phyloP scores from a whole-genome alignment of 2,329 filamentous ascomycete species.

The Pseudophaeomoniella oleicola region DNA sequence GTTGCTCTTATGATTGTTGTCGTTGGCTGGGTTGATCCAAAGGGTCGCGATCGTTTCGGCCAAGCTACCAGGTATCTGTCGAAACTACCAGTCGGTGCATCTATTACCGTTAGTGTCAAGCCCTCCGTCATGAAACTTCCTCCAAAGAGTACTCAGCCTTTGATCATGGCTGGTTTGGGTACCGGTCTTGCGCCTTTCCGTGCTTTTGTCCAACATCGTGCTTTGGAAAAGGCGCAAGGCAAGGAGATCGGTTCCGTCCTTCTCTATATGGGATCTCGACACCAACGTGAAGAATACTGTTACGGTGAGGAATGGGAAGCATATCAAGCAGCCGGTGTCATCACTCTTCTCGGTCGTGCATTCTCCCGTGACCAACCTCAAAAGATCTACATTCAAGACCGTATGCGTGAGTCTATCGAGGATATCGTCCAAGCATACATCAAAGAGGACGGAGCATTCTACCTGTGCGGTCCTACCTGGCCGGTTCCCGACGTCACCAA shows the following conservation, averaged over 20 bases:
- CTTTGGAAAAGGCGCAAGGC: slow-evolving; percentile 94
- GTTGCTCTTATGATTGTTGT: slow-evolving; percentile 95
- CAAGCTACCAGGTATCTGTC: slow-evolving; percentile 87
- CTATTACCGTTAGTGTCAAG: slow-evolving; percentile 88
- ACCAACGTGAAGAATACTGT: slow-evolving; percentile 96
- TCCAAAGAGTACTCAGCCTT: slow-evolving; percentile 66
- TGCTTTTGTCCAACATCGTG: slow-evolving; percentile 94
- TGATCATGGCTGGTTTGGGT: slow-evolving; percentile 98
- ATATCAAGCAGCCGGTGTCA: slow-evolving; percentile 86
- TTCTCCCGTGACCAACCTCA: slow-evolving; percentile 94
- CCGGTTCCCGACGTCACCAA: slow-evolving; percentile 92
- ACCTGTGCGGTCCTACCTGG: slow-evolving; percentile 96
- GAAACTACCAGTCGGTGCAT: slow-evolving; percentile 55
- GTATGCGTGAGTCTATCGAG: slow-evolving; percentile 76
- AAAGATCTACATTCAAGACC: slow-evolving; percentile 99
- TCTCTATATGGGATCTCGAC: slow-evolving; percentile 89
- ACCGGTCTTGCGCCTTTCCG: slow-evolving; percentile 98
- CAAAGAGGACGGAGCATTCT: slow-evolving; percentile 78
- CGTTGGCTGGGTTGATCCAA: slow-evolving; percentile 84
- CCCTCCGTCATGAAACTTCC: slow-evolving; percentile 99
- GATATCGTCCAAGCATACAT: slow-evolving; percentile 82
- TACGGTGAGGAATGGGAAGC: slow-evolving; percentile 99
- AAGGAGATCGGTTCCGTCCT: slow-evolving; percentile 88
- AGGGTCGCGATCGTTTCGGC: slow-evolving; percentile 77
- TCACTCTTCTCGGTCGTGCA: slow-evolving; percentile 82